Evolutionary conservation across 495 filamentous ascomycete genomes (phyloP), one percentile per base, ranked within the genome.

Genomic region (Tricharina praecox): DNA sequence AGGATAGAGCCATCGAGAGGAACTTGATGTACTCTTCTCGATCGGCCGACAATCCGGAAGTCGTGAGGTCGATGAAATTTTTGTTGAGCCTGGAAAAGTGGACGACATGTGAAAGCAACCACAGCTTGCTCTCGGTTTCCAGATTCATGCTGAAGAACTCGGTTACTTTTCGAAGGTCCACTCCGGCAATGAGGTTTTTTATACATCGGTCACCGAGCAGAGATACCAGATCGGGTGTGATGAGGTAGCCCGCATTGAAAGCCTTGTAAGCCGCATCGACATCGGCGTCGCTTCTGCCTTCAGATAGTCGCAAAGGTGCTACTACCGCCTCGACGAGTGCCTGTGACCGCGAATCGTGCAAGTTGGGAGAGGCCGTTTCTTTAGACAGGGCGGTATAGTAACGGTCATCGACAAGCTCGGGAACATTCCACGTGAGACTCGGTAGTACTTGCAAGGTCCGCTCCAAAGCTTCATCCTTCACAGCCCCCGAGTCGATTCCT

Each of bases 21-120:
- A 81, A 85, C 66, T 56, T 79, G 82, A 37, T 70, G 71, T 26
- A 75, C 67, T 51, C 78, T 71, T 44, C 45, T 13, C 51, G 38
- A 21, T 48, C 43, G 23, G 25, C 23, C 16, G 19, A 24, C 13
- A 33, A 20, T 4, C 20, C n/a, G 18, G 18, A n/a, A 4, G 40
- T 30, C 4, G 35, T 42, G 45, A 45, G 24, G 19, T 59, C 67
- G 61, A 45, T 62, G 48, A 25, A 43, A 60, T 57, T 3, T 53
- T 60, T 49, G 67, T 61, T 50, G 45, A 65, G 61, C 13, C 73
- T 70, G 52, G 81, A 75, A 37, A 93, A 74, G 53, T 72, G 82
- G 41, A 95, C 80, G 49, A 85, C 76, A 58, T 93, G 81, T 18
- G 80, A 72, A 40, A 94, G 64, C 18, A 97, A 68, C 80, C 86